Evolutionary conservation across 306 rosid species (phyloP), one percentile per base, ranked within the genome.

Genomic region (Coriaria nepalensis): DNA sequence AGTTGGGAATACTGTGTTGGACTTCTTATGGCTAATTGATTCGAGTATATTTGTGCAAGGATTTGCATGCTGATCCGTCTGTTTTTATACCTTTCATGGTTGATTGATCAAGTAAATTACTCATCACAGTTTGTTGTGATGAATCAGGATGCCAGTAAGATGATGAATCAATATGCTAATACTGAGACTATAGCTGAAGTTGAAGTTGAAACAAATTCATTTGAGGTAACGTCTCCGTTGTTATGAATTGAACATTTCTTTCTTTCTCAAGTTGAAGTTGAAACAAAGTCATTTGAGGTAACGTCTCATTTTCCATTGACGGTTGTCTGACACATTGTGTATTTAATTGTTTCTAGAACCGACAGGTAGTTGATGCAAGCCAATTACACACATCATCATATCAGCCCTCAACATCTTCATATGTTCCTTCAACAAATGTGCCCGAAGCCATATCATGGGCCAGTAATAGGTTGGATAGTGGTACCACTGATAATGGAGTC

Each of bases 121-220:
- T 20, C 29, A 20, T 20, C 3, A 20, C 29, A 20, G 3, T 20
- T 20, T 20, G 3, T 20, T 20, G 29, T 20, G 29, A 20, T 20
- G 29, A 20, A 20, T 20, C 53, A 72, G 88, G 73, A 66, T 84
- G 73, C 61, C 66, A 43, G 50, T 57, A 54, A 60, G 55, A 81
- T 61, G 86, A 72, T 83, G 65, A 90, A 81, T 38, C 92, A 84
- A 73, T 93, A 84, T 68, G 73, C 75, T 60, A 70, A 68, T 59
- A 71, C 82, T 11, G 95, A 81, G 78, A 75, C 87, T 64, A 58
- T 90, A 48, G 64, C 80, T 58, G 68, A 79, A 1, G 68, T 43
- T 10, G 79, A 70, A 47, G 68, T 43, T 10, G 79, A 70, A 47
- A 59, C 95, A 37, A 73, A 71, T 73, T 63, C 57, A 15, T 71